Evolutionary conservation across 768 basidiomycete species (phyloP).

Genomic region (Mycena galopus): DNA sequence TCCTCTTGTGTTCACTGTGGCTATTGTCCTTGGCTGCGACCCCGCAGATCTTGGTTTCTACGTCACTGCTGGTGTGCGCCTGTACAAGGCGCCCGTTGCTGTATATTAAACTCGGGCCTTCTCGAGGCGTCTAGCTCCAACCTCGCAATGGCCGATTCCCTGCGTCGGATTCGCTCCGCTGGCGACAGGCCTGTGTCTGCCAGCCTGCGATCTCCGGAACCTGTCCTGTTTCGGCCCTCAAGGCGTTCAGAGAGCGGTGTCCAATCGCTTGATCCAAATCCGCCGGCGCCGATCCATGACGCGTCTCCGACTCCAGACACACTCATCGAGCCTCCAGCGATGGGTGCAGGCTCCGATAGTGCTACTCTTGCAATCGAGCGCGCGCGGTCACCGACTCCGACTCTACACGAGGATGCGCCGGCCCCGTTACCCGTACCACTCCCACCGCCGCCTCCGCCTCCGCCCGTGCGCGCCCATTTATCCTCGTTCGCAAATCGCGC

Average conservation of each 20-base stretch:
- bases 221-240: slow-evolving; percentile 29
- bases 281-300: slow-evolving; percentile 13
- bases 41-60: neutral
- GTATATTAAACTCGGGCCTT: neutral
- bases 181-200: slow-evolving; percentile 50
- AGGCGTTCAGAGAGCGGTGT: slow-evolving; percentile 38
- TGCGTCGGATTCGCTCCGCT: slow-evolving; percentile 55
- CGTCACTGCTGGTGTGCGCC: slow-evolving; percentile 13
- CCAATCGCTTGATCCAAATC: slow-evolving; percentile 22
- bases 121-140: neutral
- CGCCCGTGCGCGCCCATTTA: slow-evolving; percentile 33
- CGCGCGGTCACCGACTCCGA: slow-evolving; percentile 30
- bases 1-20: too few species aligned
- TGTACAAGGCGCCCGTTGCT: slow-evolving; percentile 9
- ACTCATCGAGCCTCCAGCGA: neutral
- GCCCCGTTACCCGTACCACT: slow-evolving; percentile 1
- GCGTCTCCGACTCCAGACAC: slow-evolving; percentile 4
- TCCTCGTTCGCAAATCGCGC: too few species aligned
- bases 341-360: slow-evolving; percentile 2
- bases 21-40: neutral
- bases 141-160: slow-evolving; percentile 23
- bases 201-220: slow-evolving; percentile 42
- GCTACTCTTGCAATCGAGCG: slow-evolving; percentile 23
- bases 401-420: slow-evolving; percentile 5
- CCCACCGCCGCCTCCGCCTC: neutral